Percentiles rank a stretch among this genome's conserved stretches.
Conservation (phyloP, 768 basidiomycete genomes). For the Collybiopsis confluens region DNA sequence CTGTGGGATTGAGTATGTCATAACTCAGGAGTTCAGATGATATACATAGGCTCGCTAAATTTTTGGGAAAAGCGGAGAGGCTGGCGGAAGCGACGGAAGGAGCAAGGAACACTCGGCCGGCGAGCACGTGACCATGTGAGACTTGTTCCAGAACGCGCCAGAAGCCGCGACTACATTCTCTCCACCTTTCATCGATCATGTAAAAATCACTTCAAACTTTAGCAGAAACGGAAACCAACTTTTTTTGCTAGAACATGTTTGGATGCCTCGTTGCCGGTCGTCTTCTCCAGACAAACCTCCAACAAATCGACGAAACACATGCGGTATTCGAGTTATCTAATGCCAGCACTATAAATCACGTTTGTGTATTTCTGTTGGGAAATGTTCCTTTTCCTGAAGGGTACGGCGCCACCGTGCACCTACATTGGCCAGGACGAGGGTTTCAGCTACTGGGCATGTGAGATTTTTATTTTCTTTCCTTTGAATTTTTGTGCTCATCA, state of each 20-base stretch:
- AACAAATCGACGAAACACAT: constrained; percentile 80
- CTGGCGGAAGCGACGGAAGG: too few species aligned
- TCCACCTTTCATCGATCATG: too few species aligned
- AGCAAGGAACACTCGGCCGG: too few species aligned
- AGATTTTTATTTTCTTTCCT: constrained; percentile 21
- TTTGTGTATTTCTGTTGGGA: constrained; percentile 81
- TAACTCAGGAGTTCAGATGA: too few species aligned
- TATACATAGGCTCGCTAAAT: too few species aligned
- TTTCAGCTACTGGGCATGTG: constrained; percentile 85
- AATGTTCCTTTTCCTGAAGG: constrained; percentile 82
- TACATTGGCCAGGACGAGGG: constrained; percentile 83
- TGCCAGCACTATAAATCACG: constrained; percentile 75
- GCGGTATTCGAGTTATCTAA: constrained; percentile 71
- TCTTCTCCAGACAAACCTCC: constrained; percentile 72
- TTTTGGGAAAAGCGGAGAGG: too few species aligned
- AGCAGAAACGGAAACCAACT: too few species aligned
- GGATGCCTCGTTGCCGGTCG: constrained; percentile 79
- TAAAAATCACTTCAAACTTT: not conserved
- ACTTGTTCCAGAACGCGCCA: too few species aligned
- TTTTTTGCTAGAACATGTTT: constrained; percentile 47
- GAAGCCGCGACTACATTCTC: too few species aligned
- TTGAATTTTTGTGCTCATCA: not conserved
- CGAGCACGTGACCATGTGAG: too few species aligned
- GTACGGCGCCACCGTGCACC: constrained; percentile 80
- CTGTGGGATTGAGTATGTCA: too few species aligned